These are phyloP conservation scores for Zoysia pacifica DNA, from an alignment of 176 grass and related monocot genomes.

Conservation along the genomic window DNA sequence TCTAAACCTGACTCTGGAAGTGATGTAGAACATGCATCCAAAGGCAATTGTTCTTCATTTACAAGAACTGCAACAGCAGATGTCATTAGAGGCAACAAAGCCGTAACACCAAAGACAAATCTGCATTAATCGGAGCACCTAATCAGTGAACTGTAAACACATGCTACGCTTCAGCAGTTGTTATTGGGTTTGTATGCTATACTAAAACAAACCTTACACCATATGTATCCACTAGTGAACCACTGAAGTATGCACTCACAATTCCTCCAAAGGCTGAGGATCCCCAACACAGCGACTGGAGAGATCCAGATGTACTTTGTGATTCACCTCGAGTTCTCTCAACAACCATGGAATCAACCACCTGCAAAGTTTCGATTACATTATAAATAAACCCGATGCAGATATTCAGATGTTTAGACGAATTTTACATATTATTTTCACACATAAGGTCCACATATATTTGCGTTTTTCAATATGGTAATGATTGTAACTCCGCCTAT, in stretches of 20 bases:
- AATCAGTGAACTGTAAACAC: slow-evolving; percentile 34
- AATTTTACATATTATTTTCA: background rate
- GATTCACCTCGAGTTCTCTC: slow-evolving; percentile 97
- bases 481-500: background rate
- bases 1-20: slow-evolving; percentile 49
- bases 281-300: slow-evolving; percentile 95
- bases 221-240: slow-evolving; percentile 83
- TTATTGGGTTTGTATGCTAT: slow-evolving; percentile 10
- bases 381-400: slow-evolving; percentile 24
- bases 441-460: background rate
- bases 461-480: slow-evolving; percentile 4
- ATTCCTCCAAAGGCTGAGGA: slow-evolving; percentile 91
- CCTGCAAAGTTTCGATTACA: slow-evolving; percentile 49
- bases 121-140: slow-evolving; percentile 43
- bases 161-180: slow-evolving; percentile 2
- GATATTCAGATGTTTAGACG: background rate
- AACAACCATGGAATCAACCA: slow-evolving; percentile 98
- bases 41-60: slow-evolving; percentile 61
- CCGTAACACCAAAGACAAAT: slow-evolving; percentile 93
- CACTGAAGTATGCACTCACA: slow-evolving; percentile 95
- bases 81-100: slow-evolving; percentile 87
- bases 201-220: slow-evolving; percentile 73
- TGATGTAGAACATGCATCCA: slow-evolving; percentile 42
- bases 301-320: slow-evolving; percentile 90
- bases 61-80: slow-evolving; percentile 91